Base-by-base conservation (phyloP, 192 early-diverging fungal species). In the Backusella macrospora region DNA sequence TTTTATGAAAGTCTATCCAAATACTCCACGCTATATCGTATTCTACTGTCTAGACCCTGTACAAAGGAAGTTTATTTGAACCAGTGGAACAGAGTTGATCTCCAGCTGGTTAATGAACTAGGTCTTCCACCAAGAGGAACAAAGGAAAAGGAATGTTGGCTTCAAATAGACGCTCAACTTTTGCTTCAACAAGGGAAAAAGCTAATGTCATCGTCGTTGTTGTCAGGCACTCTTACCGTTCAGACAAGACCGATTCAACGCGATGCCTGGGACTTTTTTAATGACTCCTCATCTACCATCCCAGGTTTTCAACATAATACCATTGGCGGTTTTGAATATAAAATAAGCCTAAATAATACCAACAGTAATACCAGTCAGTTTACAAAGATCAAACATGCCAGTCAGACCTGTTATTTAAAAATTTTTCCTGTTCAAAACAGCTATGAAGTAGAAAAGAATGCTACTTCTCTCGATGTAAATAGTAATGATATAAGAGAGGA, bases 51-150 rank as follows among this genome's bases (percentile, higher is more conserved):
- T n/a, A 65, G 16, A 29, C 62, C 45, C 6, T 39, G n/a, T 18
- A 23, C 15, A 2, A 69, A 40, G 0, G 68, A 49, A 6, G 16
- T 66, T 2, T 23, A 29, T 4, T 39, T 66, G 2, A 62, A 49
- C 6, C 39, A 76, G 3, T 76, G 75, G 75, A 45, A 76, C 16
- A 62, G 68, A 9, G 10, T 76, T 5, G 55, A 71, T 26, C 37
- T 76, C 3, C 34, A 63, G 4, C 1, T 76, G 5, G 68, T 71
- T 5, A 76, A 76, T 66, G 75, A 76, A 45, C 23, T 76, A 42
- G 75, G 75, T 8, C 26, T 71, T 3, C 44, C 65, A 0, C 46
- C 44, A 48, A n/a, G 21, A 0, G 48, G 46, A 4, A 12, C 23
- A 1, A 18, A 47, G 8, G 39, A 48, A 37, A 52, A 15, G 1